Base-by-base conservation (phyloP, 2,329 filamentous ascomycete species). In the Microsporum canis region DNA sequence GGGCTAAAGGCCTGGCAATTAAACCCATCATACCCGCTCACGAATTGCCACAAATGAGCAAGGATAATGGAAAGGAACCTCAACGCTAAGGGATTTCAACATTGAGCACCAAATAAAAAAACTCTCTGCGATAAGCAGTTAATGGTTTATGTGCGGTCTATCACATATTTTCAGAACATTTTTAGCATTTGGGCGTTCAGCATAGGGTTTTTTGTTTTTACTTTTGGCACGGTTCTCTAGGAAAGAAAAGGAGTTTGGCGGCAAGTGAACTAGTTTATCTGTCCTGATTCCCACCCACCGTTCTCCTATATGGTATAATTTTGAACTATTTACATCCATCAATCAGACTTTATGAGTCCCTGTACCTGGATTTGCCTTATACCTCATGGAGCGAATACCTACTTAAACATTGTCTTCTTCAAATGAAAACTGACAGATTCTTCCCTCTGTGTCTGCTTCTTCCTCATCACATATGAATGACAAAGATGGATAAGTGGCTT, bases 1-100 rank as follows among this genome's bases (percentile, higher is more conserved):
- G 76, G 10, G 76, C 73, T 4, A 73, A 70, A 45, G 76, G 76
- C 0, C 63, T 78, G 56, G 76, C 76, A 3, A 75, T 72, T 43
- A 62, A 64, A 27, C 65, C 65, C 5, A 61, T 66, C 34, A 39
- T 58, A n/a, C 56, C 56, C 3, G 12, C 57, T 14, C 33, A 17
- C 6, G 55, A 49, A 14, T 17, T 60, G 27, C 17, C 60, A n/a
- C 23, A 51, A 14, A 62, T 55, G 39, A 56, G 36, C n/a, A 62
- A 59, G 45, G 23, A 33, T 23, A 63, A 57, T 10, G 29, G 36
- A 29, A 57, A 41, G 17, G 34, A 39, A 29, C 55, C 55, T 14
- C 34, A 31, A 10, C 23, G 23, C 34, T 57, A 34, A 57, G 23
- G 2, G 10, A 34, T 27, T 6, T 47, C 38, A 12, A 39, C 14